These are phyloP conservation scores for Floccularia luteovirens DNA, from an alignment of 768 basidiomycete species.

Conservation along the genomic window DNA sequence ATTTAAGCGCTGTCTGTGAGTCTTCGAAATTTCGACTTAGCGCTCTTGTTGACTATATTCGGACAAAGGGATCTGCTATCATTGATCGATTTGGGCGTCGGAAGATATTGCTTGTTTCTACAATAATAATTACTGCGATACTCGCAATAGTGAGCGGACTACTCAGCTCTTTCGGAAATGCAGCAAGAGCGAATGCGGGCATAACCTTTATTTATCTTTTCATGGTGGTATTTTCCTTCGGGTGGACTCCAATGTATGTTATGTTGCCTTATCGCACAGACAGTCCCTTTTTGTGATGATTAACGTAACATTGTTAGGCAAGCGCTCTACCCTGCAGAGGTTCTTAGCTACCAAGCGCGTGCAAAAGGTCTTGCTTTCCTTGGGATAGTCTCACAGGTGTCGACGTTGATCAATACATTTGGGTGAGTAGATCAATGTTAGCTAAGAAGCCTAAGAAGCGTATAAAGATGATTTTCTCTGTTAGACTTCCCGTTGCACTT, in stretches of 20 bases:
- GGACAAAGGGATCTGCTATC: slow-evolving; percentile 30
- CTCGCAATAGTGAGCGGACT: slow-evolving; percentile 41
- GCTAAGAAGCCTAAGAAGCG: not conserved
- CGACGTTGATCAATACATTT: slow-evolving; percentile 42
- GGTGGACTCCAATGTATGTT: slow-evolving; percentile 46
- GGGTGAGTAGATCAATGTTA: slow-evolving; percentile 23
- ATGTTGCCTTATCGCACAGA: too few relatives aligned
- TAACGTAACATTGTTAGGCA: too few relatives aligned
- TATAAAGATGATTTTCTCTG: not conserved
- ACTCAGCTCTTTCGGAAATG: slow-evolving; percentile 25
- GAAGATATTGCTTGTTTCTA: slow-evolving; percentile 32
- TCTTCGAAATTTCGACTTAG: not conserved
- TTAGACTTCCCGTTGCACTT: slow-evolving; percentile 38
- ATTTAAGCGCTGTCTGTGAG: slow-evolving; percentile 20
- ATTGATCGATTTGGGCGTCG: slow-evolving; percentile 44
- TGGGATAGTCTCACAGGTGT: slow-evolving; percentile 32
- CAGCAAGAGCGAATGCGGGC: slow-evolving; percentile 36
- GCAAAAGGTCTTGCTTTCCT: slow-evolving; percentile 46
- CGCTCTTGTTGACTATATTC: not conserved
- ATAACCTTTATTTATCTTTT: slow-evolving; percentile 44
- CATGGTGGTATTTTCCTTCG: slow-evolving; percentile 46
- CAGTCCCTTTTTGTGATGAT: too few relatives aligned
- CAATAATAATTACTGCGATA: slow-evolving; percentile 25
- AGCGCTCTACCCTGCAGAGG: slow-evolving; percentile 47
- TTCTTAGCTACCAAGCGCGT: slow-evolving; percentile 39